These are phyloP conservation scores for Eucalyptus lansdowneana DNA, from an alignment of 345 rosid species.

Conservation along the genomic window DNA sequence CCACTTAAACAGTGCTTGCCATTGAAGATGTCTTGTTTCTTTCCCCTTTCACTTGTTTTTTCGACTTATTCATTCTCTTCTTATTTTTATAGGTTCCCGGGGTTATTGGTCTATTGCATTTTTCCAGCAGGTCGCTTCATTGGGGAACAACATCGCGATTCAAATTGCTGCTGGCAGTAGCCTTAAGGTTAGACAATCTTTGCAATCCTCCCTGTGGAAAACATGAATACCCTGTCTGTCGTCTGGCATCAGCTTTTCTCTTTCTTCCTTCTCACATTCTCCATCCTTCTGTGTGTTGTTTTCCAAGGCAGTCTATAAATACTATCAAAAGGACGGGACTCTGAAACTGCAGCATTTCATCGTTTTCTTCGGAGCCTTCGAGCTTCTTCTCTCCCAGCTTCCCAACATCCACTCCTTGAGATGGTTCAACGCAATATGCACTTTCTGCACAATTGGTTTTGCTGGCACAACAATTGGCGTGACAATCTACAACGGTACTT, in stretches of 20 bases:
- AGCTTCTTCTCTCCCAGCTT: slow-evolving; percentile 38
- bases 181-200: slow-evolving; percentile 19
- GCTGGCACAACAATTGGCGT: slow-evolving; percentile 39
- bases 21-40: neutral
- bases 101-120: slow-evolving; percentile 39
- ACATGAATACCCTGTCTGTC: neutral
- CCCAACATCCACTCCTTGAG: slow-evolving; percentile 37
- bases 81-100: slow-evolving; percentile 30
- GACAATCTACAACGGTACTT: slow-evolving; percentile 23
- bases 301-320: slow-evolving; percentile 26
- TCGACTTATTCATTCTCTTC: neutral
- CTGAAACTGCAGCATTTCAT: slow-evolving; percentile 33
- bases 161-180: slow-evolving; percentile 53
- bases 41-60: neutral
- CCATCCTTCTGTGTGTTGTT: neutral
- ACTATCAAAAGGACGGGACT: slow-evolving; percentile 14
- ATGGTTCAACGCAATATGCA: slow-evolving; percentile 38
- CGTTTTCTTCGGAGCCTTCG: slow-evolving; percentile 29
- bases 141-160: slow-evolving; percentile 44
- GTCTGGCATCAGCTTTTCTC: neutral
- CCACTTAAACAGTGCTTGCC: neutral
- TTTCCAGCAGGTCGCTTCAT: slow-evolving; percentile 48
- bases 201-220: neutral
- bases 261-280: neutral
- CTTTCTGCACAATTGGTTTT: slow-evolving; percentile 31